These are phyloP conservation scores for Mortierella sp. DNA, from an alignment of 371 early-diverging fungal genomes.

Conservation along the genomic window DNA sequence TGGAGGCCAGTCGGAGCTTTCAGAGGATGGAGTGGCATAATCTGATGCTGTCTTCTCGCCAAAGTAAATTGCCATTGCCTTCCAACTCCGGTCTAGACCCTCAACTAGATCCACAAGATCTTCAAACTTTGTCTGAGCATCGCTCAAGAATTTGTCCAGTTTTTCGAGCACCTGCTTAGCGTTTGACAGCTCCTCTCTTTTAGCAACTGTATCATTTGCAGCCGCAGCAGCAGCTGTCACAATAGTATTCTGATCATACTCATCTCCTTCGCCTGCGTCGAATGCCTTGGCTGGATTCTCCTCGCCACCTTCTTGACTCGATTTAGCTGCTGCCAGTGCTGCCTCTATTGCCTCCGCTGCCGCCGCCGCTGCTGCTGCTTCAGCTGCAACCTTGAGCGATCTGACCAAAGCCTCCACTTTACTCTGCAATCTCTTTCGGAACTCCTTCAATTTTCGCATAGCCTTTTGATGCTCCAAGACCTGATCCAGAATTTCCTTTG, in stretches of 20 bases:
- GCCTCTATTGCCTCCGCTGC: background rate
- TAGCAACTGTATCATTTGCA: background rate
- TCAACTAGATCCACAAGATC: conserved; percentile 44
- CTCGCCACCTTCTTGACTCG: background rate
- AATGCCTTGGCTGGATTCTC: background rate
- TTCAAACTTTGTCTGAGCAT: conserved; percentile 40
- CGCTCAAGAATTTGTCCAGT: conserved; percentile 34
- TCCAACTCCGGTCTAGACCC: conserved; percentile 46
- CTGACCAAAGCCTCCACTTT: conserved; percentile 11
- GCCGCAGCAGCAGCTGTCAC: background rate
- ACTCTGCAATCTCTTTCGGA: conserved; percentile 16
- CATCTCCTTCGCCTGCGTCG: background rate
- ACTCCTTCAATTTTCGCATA: conserved; percentile 23
- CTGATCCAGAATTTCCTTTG: conserved; percentile 47
- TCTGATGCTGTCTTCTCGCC: conserved; percentile 46
- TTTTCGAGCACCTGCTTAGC: conserved; percentile 23
- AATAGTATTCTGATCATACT: background rate
- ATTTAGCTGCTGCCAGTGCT: background rate
- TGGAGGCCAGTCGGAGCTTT: background rate
- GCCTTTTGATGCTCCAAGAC: conserved; percentile 42
- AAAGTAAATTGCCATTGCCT: conserved; percentile 48
- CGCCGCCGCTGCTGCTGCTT: background rate
- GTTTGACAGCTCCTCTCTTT: conserved; percentile 22
- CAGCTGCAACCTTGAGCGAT: background rate
- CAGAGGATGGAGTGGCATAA: background rate